Evolutionary conservation across 768 basidiomycete species (phyloP), one percentile per base, ranked within the genome.

Genomic region (Panellus pusillus): DNA sequence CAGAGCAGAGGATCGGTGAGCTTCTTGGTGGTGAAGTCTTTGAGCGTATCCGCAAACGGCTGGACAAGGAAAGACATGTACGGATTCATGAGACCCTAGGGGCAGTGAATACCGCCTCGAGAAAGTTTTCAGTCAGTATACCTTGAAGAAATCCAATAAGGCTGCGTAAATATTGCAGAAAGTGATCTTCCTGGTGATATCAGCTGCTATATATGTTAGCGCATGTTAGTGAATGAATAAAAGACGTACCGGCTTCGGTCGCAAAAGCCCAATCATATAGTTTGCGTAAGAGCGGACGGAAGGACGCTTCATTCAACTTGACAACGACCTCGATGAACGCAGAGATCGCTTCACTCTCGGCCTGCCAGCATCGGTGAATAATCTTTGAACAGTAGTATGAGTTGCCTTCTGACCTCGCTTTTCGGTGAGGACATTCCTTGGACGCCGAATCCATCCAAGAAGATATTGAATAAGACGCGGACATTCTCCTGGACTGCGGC

Each of bases 261-360:
- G 78, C 79, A 63, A 94, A 94, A 0, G 93, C 93, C 97, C 97
- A 99, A 66, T 99, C 97, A 63, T 91, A 93, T 52, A 95, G 69
- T 49, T 86, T 85, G 50, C 93, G 84, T 80, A 98, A 96, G 14
- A 98, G 73, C 1, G 96, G 94, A 57, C 84, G 81, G 83, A 99
- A 98, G 0, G 87, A 80, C 0, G 83, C 82, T 62, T 98, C 97
- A 64, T 95, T 97, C 48, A 99, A 76, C 70, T 98, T 98, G 49
- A 92, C 83, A 11, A 94, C 90, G 9, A 98, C 74, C 68, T 96
- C 91, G 11, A 87, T 78, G 79, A 97, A 98, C 0, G 94, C 87
- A 1, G 79, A 67, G 52, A 91, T 82, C 9, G 82, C 72, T 39
- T 69, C 66, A 7, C 66, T 61, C 67, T 85, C 80, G n/a, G 78